Conservation (phyloP, 2,329 filamentous ascomycete species). For the Blumeria hordei region DNA sequence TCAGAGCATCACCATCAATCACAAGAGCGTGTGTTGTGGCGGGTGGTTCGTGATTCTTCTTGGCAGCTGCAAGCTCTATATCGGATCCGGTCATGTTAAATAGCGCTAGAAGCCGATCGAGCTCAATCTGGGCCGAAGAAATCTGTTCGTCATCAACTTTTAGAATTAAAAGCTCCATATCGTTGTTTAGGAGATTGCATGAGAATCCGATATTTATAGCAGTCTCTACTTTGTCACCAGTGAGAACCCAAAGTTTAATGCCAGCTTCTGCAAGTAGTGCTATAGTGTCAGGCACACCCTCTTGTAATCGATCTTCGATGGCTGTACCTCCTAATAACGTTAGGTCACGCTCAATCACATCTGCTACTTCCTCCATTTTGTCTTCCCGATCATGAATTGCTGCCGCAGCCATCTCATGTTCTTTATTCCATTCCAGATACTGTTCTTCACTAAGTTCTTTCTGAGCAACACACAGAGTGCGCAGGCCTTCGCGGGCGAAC, state of each 20-base stretch:
- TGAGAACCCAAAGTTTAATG: constrained; percentile 96
- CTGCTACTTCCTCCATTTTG: constrained; percentile 73
- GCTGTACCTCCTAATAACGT: constrained; percentile 79
- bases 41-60: constrained; percentile 65
- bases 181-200: constrained; percentile 88
- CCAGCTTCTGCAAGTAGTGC: constrained; percentile 73
- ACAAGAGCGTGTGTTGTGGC: constrained; percentile 74
- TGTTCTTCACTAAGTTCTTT: constrained; percentile 58
- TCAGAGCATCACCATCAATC: constrained; percentile 83
- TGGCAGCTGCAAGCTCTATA: constrained; percentile 58
- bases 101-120: constrained; percentile 45
- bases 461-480: constrained; percentile 84
- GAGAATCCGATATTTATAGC: constrained; percentile 99
- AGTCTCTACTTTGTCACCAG: constrained; percentile 95
- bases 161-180: constrained; percentile 87
- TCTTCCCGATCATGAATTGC: constrained; percentile 73
- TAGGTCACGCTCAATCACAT: constrained; percentile 75
- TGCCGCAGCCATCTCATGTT: constrained; percentile 69
- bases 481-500: constrained; percentile 84
- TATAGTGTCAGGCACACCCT: constrained; percentile 91
- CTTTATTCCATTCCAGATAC: constrained; percentile 62
- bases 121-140: constrained; percentile 37
- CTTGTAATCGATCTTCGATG: constrained; percentile 90
- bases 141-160: constrained; percentile 56
- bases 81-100: constrained; percentile 71